These are phyloP conservation scores for Brettanomyces sp. DNA, from an alignment of 805 yeast species.

Conservation along the genomic window DNA sequence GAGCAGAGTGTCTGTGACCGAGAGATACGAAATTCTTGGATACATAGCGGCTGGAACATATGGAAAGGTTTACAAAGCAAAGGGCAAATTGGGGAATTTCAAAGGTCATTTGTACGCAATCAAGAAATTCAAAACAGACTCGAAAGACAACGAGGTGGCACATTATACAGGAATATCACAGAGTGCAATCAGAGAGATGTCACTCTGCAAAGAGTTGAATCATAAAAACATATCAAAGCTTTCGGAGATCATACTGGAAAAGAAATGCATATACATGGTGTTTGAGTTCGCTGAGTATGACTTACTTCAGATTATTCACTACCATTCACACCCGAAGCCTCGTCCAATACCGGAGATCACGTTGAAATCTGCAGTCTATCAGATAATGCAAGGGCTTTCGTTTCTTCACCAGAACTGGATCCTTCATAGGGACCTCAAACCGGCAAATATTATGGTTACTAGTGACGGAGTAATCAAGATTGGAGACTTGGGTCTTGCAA, in stretches of 20 bases:
- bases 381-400: conserved; percentile 82
- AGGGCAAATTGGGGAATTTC: conserved; percentile 27
- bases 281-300: conserved; percentile 97
- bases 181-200: conserved; percentile 93
- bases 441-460: conserved; percentile 96
- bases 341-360: conserved; percentile 70
- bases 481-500: conserved; percentile 89
- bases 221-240: conserved; percentile 75
- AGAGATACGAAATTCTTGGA: conserved; percentile 80
- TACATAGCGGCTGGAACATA: conserved; percentile 98
- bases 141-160: conserved; percentile 72
- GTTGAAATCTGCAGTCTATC: conserved; percentile 83
- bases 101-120: conserved; percentile 57
- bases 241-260: conserved; percentile 77
- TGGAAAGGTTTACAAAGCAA: conserved; percentile 90
- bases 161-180: conserved; percentile 95
- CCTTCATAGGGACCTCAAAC: conserved; percentile 89
- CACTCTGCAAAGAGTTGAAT: conserved; percentile 77
- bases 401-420: conserved; percentile 95
- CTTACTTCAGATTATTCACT: conserved; percentile 85
- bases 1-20: conserved; percentile 63
- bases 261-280: conserved; percentile 86
- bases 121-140: conserved; percentile 90
- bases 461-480: conserved; percentile 85
- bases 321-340: conserved; percentile 83